These are phyloP conservation scores for Daldinia caldariorum DNA, from an alignment of 495 filamentous ascomycete genomes.

Conservation along the genomic window DNA sequence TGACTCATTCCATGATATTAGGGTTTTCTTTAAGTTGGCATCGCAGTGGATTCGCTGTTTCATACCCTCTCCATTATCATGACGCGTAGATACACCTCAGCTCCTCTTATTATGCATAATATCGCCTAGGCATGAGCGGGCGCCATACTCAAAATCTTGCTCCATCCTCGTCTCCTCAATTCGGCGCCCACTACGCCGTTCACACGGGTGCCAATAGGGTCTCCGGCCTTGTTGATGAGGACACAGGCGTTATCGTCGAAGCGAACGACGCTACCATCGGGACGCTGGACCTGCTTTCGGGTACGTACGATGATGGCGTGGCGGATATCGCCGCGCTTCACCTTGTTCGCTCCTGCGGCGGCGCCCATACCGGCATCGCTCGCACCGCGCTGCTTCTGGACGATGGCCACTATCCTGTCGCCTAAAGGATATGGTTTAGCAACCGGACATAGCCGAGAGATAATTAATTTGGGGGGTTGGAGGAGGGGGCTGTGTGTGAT, in stretches of 20 bases:
- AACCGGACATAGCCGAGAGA: neutral
- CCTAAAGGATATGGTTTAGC: slow-evolving; percentile 63
- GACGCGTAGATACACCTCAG: neutral
- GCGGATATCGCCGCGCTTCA: slow-evolving; percentile 94
- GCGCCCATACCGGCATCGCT: slow-evolving; percentile 63
- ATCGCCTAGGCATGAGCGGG: slow-evolving; percentile 82
- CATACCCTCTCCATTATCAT: neutral
- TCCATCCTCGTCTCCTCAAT: slow-evolving; percentile 89
- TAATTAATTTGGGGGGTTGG: neutral
- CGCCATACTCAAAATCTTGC: slow-evolving; percentile 95
- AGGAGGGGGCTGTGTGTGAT: neutral
- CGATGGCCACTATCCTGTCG: slow-evolving; percentile 95
- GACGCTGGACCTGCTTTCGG: slow-evolving; percentile 81
- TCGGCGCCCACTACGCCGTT: slow-evolving; percentile 90
- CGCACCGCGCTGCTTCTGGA: slow-evolving; percentile 87
- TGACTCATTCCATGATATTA: neutral
- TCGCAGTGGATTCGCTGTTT: neutral
- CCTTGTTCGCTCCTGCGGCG: slow-evolving; percentile 81
- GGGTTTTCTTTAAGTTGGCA: neutral
- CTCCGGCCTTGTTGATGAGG: slow-evolving; percentile 94
- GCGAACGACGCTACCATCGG: slow-evolving; percentile 86
- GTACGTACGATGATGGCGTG: slow-evolving; percentile 96
- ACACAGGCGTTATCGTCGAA: slow-evolving; percentile 99
- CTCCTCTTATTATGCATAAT: neutral
- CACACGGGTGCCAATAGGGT: slow-evolving; percentile 92